Percentiles rank a stretch among this genome's conserved stretches.
These are phyloP conservation scores for Paspalum vaginatum DNA, from an alignment of 176 grass and related monocot genomes.

Conservation along the genomic window DNA sequence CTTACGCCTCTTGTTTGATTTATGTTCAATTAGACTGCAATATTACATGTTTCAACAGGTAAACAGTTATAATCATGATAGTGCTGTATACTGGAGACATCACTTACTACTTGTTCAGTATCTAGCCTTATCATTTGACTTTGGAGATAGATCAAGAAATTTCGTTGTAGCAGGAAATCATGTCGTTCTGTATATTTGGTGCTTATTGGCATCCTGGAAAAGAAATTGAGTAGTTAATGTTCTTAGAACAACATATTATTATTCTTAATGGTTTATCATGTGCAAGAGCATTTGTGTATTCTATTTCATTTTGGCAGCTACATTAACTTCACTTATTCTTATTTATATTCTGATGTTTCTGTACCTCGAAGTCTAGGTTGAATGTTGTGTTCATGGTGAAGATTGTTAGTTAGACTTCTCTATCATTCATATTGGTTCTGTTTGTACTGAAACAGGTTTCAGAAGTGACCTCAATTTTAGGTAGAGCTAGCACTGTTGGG, in stretches of 20 bases:
- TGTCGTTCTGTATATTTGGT: neutral
- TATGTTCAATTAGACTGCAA: neutral
- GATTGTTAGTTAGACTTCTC: conserved; percentile 25
- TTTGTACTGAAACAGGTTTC: conserved; percentile 68
- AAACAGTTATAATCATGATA: neutral
- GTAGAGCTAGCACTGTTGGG: conserved; percentile 76
- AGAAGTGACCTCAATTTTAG: conserved; percentile 80
- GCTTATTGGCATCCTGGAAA: neutral
- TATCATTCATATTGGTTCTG: conserved; percentile 23
- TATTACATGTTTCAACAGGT: neutral
- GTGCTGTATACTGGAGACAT: neutral
- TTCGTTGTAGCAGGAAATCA: neutral
- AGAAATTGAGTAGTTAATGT: neutral
- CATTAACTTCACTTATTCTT: conserved; percentile 3
- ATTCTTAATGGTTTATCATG: neutral
- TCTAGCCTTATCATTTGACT: neutral
- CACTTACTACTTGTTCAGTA: neutral
- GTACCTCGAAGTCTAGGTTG: neutral
- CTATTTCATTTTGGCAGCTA: neutral
- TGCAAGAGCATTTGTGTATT: neutral
- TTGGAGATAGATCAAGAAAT: conserved; percentile 3
- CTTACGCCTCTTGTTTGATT: conserved; percentile 21
- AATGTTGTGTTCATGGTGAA: neutral
- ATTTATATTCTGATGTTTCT: neutral
- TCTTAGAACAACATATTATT: neutral